Evolutionary conservation across 306 rosid species (phyloP).

Genomic region (Nissolia schottii): DNA sequence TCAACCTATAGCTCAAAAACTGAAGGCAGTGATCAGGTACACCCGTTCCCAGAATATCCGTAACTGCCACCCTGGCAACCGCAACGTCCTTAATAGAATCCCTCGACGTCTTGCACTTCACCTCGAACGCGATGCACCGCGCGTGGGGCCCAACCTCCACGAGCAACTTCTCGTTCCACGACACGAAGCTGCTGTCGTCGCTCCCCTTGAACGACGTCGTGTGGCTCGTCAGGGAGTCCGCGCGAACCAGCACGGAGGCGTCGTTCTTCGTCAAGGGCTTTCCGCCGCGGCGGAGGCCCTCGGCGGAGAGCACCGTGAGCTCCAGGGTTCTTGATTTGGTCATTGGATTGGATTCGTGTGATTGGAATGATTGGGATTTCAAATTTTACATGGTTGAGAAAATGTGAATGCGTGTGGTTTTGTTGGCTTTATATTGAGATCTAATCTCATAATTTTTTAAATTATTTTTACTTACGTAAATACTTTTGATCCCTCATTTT

Average conservation of each 20-base stretch:
- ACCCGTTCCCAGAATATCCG: conserved; percentile 35
- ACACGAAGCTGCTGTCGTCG: conserved; percentile 19
- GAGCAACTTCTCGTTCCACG: conserved; percentile 43
- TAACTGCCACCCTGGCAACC: conserved; percentile 34
- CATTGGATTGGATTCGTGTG: neutral
- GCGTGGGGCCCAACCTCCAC: conserved; percentile 35
- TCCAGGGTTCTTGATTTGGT: conserved; percentile 30
- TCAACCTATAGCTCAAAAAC: conserved; percentile 48
- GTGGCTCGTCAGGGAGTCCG: conserved; percentile 19
- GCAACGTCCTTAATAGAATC: conserved; percentile 32
- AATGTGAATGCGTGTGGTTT: too few species aligned
- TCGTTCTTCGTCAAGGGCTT: conserved; percentile 29
- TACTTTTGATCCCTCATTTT: too few species aligned
- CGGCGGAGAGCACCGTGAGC: conserved; percentile 41
- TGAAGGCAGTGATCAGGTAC: conserved; percentile 37
- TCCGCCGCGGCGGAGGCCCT: conserved; percentile 32
- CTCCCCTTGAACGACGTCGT: conserved; percentile 20
- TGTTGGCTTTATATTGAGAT: too few species aligned
- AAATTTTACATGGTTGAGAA: neutral
- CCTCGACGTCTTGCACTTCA: conserved; percentile 33
- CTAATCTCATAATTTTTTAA: too few species aligned
- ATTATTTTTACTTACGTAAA: too few species aligned
- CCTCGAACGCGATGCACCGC: conserved; percentile 30
- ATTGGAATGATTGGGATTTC: too few species aligned
- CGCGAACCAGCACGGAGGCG: conserved; percentile 35